Conservation (phyloP, 495 filamentous ascomycete genomes). For the Talaromyces thailandensis region DNA sequence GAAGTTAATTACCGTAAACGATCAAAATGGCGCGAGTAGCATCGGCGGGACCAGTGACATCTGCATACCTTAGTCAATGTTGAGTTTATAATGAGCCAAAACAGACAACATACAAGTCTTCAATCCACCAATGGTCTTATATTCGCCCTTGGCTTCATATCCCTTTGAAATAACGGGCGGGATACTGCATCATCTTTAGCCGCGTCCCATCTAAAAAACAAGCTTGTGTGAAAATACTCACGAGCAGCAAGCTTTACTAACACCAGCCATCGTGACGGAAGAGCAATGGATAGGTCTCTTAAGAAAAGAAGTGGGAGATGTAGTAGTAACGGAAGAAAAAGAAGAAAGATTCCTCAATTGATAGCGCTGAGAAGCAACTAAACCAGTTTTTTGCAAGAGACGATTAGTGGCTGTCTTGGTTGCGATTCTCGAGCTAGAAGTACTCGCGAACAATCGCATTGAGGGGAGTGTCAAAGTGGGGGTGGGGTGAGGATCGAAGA, state of each 20-base stretch:
- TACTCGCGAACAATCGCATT: background rate
- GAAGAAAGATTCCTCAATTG: background rate
- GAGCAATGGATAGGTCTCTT: slow-evolving; percentile 12
- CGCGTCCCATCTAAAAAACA: background rate
- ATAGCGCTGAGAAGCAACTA: background rate
- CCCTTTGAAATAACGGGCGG: slow-evolving; percentile 47
- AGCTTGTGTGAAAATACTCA: slow-evolving; percentile 12
- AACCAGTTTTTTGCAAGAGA: background rate
- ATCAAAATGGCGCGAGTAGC: slow-evolving; percentile 46
- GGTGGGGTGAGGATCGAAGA: background rate
- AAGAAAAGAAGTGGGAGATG: background rate
- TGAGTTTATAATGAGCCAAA: background rate
- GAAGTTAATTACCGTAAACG: slow-evolving; percentile 32
- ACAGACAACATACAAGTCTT: slow-evolving; percentile 45
- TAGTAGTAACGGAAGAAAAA: background rate
- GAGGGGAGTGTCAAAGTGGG: background rate
- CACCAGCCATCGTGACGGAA: slow-evolving; percentile 30
- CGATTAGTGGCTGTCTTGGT: background rate
- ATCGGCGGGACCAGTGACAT: slow-evolving; percentile 42
- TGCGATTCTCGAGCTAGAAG: background rate
- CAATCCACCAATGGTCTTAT: slow-evolving; percentile 49
- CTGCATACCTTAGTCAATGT: slow-evolving; percentile 15
- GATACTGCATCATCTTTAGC: slow-evolving; percentile 19
- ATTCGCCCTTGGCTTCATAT: slow-evolving; percentile 53
- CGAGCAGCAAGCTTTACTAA: slow-evolving; percentile 42